These are phyloP conservation scores for Gnaphalium uliginosum DNA, from an alignment of 129 eudicot species.

Conservation along the genomic window DNA sequence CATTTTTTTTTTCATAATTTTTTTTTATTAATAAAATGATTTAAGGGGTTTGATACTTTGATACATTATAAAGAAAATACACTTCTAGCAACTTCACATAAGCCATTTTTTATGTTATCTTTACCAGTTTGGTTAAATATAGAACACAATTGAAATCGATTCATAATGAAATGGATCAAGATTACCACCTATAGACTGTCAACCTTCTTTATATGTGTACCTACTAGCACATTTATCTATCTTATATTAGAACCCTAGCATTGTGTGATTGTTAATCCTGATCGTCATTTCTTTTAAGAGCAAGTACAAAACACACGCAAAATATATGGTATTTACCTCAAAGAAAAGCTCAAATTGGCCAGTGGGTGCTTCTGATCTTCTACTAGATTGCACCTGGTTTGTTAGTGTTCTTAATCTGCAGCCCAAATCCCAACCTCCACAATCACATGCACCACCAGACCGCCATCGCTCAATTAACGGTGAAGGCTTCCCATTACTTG, in stretches of 20 bases:
- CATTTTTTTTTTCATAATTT: background rate
- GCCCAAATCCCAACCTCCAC: constrained; percentile 98
- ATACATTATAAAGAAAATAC: no score
- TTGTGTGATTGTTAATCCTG: background rate
- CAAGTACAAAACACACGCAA: background rate
- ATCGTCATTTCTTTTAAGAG: background rate
- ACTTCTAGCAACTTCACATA: no score
- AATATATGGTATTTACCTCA: constrained; percentile 52
- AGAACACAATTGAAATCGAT: no score
- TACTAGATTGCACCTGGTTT: constrained; percentile 29
- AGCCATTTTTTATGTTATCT: no score
- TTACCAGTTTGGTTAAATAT: background rate
- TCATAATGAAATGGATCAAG: background rate
- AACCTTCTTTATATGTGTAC: background rate
- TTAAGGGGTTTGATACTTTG: background rate
- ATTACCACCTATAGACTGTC: background rate
- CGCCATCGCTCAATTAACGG: constrained; percentile 75
- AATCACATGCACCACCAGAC: constrained; percentile 82
- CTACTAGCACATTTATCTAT: background rate
- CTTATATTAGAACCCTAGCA: background rate
- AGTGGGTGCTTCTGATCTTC: constrained; percentile 25
- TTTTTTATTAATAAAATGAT: no score
- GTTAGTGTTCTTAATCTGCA: constrained; percentile 62
- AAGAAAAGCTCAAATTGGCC: constrained; percentile 59
- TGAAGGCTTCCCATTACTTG: constrained; percentile 69